A percentile compares a stretch with the other conserved stretches of the same genome.
These are phyloP conservation scores for Neurospora africana DNA, from an alignment of 495 filamentous ascomycete genomes.

Conservation along the genomic window DNA sequence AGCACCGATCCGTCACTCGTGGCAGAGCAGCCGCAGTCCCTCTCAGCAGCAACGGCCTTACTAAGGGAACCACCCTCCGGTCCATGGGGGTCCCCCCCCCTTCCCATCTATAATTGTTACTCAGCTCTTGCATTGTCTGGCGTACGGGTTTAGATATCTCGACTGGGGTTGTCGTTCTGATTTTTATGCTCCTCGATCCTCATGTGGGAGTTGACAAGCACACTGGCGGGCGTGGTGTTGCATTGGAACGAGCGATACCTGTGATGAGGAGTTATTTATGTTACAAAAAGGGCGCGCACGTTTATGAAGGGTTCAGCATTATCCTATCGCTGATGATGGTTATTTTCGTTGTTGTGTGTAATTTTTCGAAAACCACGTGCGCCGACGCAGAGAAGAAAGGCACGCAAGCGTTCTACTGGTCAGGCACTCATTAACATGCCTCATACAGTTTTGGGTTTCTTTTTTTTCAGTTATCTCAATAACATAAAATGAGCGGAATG, in stretches of 20 bases:
- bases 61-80: not conserved
- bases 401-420: not conserved
- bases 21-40: conserved; percentile 22
- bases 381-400: not conserved
- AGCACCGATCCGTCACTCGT: conserved; percentile 17
- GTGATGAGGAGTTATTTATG: not conserved
- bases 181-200: not conserved
- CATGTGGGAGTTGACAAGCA: not conserved
- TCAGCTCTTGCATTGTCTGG: conserved; percentile 17
- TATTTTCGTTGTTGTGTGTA: not conserved
- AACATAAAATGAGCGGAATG: not conserved
- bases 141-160: not conserved
- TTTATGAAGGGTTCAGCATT: not conserved
- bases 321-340: not conserved
- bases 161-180: not conserved
- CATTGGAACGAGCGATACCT: not conserved
- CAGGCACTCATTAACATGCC: not conserved
- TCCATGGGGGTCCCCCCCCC: not conserved
- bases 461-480: not conserved
- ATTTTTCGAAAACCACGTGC: not conserved
- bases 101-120: conserved; percentile 5
- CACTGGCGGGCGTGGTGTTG: not conserved
- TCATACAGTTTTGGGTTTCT: not conserved
- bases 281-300: not conserved
- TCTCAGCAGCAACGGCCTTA: conserved; percentile 21